Conservation (phyloP, 306 rosid genomes). For the Quercus rubra region DNA sequence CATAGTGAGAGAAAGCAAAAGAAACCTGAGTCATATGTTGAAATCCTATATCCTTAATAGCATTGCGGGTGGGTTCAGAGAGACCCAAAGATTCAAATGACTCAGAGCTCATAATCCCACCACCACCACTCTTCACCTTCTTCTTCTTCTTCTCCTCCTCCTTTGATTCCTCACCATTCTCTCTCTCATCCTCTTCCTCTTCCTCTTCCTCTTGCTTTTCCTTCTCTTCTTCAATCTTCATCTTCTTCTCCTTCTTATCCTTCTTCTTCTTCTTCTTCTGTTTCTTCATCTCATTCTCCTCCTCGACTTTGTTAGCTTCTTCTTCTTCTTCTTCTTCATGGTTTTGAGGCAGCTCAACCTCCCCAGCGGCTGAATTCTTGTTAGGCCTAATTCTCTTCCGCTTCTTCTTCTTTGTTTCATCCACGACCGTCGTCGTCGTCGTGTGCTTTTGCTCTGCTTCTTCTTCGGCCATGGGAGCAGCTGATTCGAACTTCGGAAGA, state of each 20-base stretch:
- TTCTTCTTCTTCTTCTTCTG: constrained; percentile 17
- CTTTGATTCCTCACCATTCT: constrained; percentile 11
- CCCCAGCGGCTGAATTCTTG: constrained; percentile 11
- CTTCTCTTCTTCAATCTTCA: constrained; percentile 10
- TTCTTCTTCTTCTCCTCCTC: constrained; percentile 21
- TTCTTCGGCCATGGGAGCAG: constrained; percentile 35
- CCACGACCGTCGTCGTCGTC: constrained; percentile 3
- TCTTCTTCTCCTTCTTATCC: constrained; percentile 12
- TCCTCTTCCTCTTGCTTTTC: not conserved
- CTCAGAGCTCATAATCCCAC: constrained; percentile 62
- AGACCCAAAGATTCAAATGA: constrained; percentile 54
- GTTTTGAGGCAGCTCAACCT: not conserved
- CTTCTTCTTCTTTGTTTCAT: constrained; percentile 37
- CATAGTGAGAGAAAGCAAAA: not conserved
- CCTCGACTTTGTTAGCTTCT: too few species aligned
- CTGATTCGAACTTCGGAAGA: not conserved
- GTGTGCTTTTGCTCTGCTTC: constrained; percentile 8
- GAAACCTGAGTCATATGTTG: constrained; percentile 68
- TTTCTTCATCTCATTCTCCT: not conserved
- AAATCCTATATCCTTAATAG: constrained; percentile 60
- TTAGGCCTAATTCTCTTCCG: constrained; percentile 56
- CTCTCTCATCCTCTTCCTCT: not conserved
- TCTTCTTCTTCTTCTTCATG: not conserved
- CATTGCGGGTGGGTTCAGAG: constrained; percentile 56
- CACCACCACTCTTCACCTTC: constrained; percentile 10